Base-by-base conservation (phyloP, 257 asterid genomes). In the Haberlea rhodopensis region DNA sequence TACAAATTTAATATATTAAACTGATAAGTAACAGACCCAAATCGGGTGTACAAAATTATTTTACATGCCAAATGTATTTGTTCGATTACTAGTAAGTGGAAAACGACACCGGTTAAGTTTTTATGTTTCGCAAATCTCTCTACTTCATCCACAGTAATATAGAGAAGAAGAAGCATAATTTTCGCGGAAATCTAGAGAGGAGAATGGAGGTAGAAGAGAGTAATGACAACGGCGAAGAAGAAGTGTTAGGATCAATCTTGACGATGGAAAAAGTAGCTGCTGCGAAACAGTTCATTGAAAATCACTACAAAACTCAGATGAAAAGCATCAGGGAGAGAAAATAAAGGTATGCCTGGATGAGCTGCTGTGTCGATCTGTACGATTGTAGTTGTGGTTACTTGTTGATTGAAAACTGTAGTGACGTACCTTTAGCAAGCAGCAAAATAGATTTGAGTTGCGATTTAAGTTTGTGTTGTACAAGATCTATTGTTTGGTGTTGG, bases 201-300 rank as follows among this genome's bases (percentile, higher is more conserved):
- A 40, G 18, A 40, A 40, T 13, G 18, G 48, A 40, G 48, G 18
- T 40, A 2, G 48, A 40, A 4, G 48, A 11, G 48, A 40, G 18
- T 18, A 18, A 13, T 1, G 48, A 11, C 1, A 9, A n/a, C 10
- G 18, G n/a, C 48, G 94, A 64, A 66, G 84, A 80, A 23, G 68
- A 62, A 25, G 68, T 75, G 59, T 63, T 57, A 8, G 85, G 79
- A 23, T 85, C 94, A 15, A 84, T 59, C 78, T 67, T 86, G 74
- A 84, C 91, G 8, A 75, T 82, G 16, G 84, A 82, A 62, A 80
- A 88, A 34, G 91, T 77, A 18, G 91, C 88, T 9, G 88, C 88
- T 3, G 91, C 91, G 32, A 84, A 84, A 75, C 76, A 78, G 70
- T 84, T 65, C 66, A 84, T 84, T 18, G 91, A 84, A 69, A 68